Evolutionary conservation across 2,329 filamentous ascomycete species (phyloP), one percentile per base, ranked within the genome.

Genomic region (Paracorniculantispora psalliotae): DNA sequence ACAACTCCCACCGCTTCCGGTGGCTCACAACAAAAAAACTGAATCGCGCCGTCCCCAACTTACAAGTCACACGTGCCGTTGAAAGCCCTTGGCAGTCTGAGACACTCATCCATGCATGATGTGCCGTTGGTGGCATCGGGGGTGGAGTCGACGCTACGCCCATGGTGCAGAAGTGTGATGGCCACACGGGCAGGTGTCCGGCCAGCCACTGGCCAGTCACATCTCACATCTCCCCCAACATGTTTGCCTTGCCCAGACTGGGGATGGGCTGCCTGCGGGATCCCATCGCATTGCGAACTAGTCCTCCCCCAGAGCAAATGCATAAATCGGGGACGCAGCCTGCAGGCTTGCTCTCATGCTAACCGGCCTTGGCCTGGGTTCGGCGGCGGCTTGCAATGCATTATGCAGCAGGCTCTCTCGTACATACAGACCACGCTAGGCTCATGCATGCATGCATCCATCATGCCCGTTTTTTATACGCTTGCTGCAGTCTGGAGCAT

Each of bases 91-190:
- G 48, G 48, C 30, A 51, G 28, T 25, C 28, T 51, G 48, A 51
- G 48, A 51, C 48, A 51, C 21, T 25, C 8, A 35, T 15, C 21
- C 19, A 26, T 23, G 23, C 52, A 55, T 55, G 41, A 55, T 55
- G 43, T 55, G 41, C 52, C 52, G 39, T 47, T 37, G 52, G 53
- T 56, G 53, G 30, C 43, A 56, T 56, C 30, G 43, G 21, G 19
- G 25, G 53, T 56, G 53, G 53, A 56, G 28, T 13, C 43, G 19
- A 19, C 2, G 25, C 44, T 15, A 21, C 43, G 41, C 43, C n/a
- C 52, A 47, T 48, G 51, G 35, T 39, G 43, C 30, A 48, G 53
- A 37, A 37, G 25, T 7, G 21, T 52, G 19, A 39, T 39, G 19
- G 15, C 17, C 9, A 26, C 43, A 55, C 52, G 41, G 41, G 26